These are phyloP conservation scores for Nakaseomyces bracarensis DNA, from an alignment of 1,139 yeast genomes.

Conservation along the genomic window DNA sequence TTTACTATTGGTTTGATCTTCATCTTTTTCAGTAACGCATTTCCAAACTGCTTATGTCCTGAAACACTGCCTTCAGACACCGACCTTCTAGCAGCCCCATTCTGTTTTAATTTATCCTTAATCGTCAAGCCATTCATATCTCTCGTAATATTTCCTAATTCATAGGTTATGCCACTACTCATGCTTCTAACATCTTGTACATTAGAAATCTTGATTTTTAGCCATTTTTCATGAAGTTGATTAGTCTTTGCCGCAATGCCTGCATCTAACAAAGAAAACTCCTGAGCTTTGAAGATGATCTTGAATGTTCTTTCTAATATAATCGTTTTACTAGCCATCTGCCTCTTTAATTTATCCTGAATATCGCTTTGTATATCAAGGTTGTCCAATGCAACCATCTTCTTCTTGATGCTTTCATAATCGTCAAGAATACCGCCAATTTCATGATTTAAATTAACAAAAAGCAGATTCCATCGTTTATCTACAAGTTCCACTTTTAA, in stretches of 20 bases:
- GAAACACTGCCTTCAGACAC: neutral
- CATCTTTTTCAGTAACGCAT: conserved; percentile 33
- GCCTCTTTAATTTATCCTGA: conserved; percentile 18
- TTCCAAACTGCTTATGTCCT: conserved; percentile 25
- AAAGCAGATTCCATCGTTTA: conserved; percentile 48
- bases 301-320: conserved; percentile 34
- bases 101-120: conserved; percentile 11
- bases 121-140: conserved; percentile 21
- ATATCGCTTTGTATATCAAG: conserved; percentile 11
- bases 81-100: conserved; percentile 4
- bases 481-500: conserved; percentile 44
- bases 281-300: conserved; percentile 35
- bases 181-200: conserved; percentile 20
- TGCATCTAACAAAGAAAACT: conserved; percentile 33
- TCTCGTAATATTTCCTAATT: conserved; percentile 9
- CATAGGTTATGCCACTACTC: conserved; percentile 9
- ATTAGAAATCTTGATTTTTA: conserved; percentile 22
- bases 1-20: conserved; percentile 36
- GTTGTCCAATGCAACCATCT: conserved; percentile 8
- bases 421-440: conserved; percentile 32
- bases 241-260: conserved; percentile 30
- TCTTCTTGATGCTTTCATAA: conserved; percentile 30
- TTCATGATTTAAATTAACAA: conserved; percentile 39
- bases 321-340: conserved; percentile 24
- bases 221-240: conserved; percentile 32